Evolutionary conservation across 169 alveolate genomes (phyloP).

Genomic region (Plasmodium adleri): DNA sequence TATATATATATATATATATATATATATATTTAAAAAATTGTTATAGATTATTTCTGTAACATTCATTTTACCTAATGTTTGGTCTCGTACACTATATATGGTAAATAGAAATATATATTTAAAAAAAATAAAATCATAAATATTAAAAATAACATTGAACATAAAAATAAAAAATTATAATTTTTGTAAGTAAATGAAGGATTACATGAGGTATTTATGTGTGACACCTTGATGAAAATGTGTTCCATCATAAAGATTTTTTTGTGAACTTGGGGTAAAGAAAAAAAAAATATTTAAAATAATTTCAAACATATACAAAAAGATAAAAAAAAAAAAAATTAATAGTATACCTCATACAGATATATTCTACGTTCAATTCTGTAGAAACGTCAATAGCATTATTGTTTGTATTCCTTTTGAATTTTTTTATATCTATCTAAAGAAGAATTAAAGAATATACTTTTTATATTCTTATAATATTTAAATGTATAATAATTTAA

Average conservation of each 20-base stretch:
- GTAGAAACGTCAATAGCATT: conserved; percentile 31
- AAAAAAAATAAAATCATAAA: not conserved
- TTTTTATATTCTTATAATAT: conserved; percentile 2
- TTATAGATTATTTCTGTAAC: not conserved
- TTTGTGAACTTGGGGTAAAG: conserved; percentile 38
- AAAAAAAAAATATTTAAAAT: not conserved
- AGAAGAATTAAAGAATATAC: not conserved
- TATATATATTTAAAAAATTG: not conserved
- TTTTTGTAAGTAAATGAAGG: not conserved
- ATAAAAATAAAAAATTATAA: conserved; percentile 6
- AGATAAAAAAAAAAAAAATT: not conserved
- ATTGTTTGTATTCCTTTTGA: conserved; percentile 63
- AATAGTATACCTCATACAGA: conserved; percentile 59
- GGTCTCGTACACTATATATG: conserved; percentile 42
- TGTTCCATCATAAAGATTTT: conserved; percentile 56
- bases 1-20: not conserved
- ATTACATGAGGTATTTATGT: conserved; percentile 73
- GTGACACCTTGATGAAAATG: conserved; percentile 76
- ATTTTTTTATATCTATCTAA: conserved; percentile 64
- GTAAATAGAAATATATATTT: not conserved
- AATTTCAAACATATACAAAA: too few relatives aligned
- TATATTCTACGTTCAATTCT: conserved; percentile 49
- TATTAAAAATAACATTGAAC: not conserved
- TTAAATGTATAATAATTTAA: not conserved
- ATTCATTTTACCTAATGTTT: conserved; percentile 41